A percentile compares a stretch with the other conserved stretches of the same genome.
Conservation (phyloP, 225 moss, liverwort and hornwort genomes). For the Sphagnum contortum region DNA sequence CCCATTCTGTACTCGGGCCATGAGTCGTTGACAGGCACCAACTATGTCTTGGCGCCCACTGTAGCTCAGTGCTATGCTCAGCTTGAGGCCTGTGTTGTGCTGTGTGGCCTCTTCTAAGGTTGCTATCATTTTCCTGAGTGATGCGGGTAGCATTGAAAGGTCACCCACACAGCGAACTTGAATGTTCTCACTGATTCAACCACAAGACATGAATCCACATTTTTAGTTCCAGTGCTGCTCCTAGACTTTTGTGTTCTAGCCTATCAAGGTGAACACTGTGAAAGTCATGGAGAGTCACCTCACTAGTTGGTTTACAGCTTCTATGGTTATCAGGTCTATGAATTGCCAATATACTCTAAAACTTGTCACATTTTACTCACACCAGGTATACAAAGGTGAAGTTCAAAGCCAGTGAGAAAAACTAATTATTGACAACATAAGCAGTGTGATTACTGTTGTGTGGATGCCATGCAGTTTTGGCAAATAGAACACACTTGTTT, state of each 20-base stretch:
- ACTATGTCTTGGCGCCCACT: constrained; percentile 85
- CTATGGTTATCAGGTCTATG: no score
- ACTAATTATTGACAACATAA: no score
- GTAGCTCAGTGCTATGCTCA: constrained; percentile 85
- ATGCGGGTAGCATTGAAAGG: constrained; percentile 40
- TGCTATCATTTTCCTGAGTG: constrained; percentile 42
- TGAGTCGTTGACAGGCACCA: constrained; percentile 66
- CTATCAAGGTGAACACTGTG: no score
- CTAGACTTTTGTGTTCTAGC: not conserved
- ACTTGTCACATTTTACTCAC: no score
- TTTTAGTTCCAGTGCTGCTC: not conserved
- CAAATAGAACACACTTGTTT: no score
- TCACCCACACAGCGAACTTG: constrained; percentile 79
- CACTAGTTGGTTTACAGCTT: no score
- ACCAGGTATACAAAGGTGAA: no score
- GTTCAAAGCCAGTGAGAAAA: no score
- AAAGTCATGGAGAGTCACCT: no score
- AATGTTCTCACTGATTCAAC: constrained; percentile 50
- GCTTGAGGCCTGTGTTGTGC: constrained; percentile 63
- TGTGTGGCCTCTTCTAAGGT: constrained; percentile 43
- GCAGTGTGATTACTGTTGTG: no score
- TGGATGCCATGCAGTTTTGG: no score
- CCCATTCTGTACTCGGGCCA: constrained; percentile 60
- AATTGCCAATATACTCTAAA: no score
- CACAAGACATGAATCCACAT: not conserved